Base-by-base conservation (phyloP, 2,329 filamentous ascomycete genomes). In the Neofusicoccum kwambonambiense region DNA sequence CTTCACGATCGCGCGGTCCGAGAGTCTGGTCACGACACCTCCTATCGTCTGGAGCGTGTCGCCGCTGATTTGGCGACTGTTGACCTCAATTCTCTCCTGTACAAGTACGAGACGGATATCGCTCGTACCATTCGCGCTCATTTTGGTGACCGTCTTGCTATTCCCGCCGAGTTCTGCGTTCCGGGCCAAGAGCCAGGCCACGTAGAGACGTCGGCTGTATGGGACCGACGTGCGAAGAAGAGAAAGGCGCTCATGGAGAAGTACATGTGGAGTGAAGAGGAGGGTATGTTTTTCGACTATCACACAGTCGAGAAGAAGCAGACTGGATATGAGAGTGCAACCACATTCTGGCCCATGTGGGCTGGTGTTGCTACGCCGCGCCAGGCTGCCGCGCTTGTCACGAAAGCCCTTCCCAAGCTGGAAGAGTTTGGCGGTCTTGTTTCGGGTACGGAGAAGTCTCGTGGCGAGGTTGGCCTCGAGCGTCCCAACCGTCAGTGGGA, bases 241-340 rank as follows among this genome's bases (percentile, higher is more conserved):
- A 89, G 95, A 72, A 94, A 95, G 82, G 83, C 89, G 70, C 88
- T 88, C 8, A 95, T 98, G 71, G 91, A 98, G 78, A 95, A 93
- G 80, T 92, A 95, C 73, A 87, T 96, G 76, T 99, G 95, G 95
- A 90, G 96, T 74, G 90, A 94, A 70, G 84, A 91, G 70, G 88
- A 91, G 75, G 94, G 94, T 65, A 96, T 98, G 91, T 99, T 92
- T 83, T 98, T 98, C 74, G 95, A 99, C 79, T 99, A 98, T 78
- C 86, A 99, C 80, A 96, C 92, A 0, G 88, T 85, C 67, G 91
- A 90, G 77, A 87, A 93, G 74, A 79, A 92, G 78, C 91, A 90
- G 72, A 92, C 88, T 69, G 87, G 84, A 13, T 98, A 98, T 76
- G 95, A 98, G 80, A 91, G 87, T 68, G 92, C 90, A 63, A 99